A percentile compares a stretch with the other conserved stretches of the same genome.
Conservation (phyloP, 2,329 filamentous ascomycete species). For the Colletotrichum gloeosporioides region DNA sequence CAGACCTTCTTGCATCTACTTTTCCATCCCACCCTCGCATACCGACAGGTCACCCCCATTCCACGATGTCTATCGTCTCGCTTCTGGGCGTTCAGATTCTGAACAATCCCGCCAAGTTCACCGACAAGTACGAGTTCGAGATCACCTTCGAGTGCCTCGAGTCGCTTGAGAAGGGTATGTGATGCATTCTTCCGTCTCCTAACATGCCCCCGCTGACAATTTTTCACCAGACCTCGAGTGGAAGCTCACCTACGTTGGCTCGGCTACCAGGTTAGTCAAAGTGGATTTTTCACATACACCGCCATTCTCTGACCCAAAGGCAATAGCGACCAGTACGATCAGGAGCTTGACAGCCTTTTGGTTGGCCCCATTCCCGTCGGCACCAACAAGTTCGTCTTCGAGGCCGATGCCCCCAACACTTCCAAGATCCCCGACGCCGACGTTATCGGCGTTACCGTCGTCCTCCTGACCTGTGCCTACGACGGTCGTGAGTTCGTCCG, state of each 20-base stretch:
- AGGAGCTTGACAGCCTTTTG: constrained; percentile 95
- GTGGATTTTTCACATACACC: constrained; percentile 25
- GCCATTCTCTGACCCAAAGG: constrained; percentile 10
- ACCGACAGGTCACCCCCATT: neutral
- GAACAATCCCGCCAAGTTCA: constrained; percentile 97
- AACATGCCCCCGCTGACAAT: neutral
- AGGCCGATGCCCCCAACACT: constrained; percentile 91
- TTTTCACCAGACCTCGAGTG: constrained; percentile 83
- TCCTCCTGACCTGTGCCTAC: constrained; percentile 95
- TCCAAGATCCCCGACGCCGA: constrained; percentile 91
- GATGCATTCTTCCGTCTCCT: neutral
- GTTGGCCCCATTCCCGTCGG: constrained; percentile 97
- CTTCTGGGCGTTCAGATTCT: constrained; percentile 93
- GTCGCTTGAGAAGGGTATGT: constrained; percentile 84
- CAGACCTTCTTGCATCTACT: neutral
- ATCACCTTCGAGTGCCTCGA: constrained; percentile 99
- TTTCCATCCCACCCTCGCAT: neutral
- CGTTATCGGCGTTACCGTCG: constrained; percentile 95
- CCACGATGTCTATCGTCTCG: constrained; percentile 89
- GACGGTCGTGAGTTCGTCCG: constrained; percentile 96
- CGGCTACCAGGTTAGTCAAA: constrained; percentile 84
- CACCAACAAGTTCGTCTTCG: constrained; percentile 98
- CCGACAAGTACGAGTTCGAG: constrained; percentile 93
- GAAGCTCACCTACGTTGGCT: constrained; percentile 99
- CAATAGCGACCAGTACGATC: constrained; percentile 88